These are phyloP conservation scores for Entophlyctis luteolus DNA, from an alignment of 192 early-diverging fungal species.

Conservation along the genomic window DNA sequence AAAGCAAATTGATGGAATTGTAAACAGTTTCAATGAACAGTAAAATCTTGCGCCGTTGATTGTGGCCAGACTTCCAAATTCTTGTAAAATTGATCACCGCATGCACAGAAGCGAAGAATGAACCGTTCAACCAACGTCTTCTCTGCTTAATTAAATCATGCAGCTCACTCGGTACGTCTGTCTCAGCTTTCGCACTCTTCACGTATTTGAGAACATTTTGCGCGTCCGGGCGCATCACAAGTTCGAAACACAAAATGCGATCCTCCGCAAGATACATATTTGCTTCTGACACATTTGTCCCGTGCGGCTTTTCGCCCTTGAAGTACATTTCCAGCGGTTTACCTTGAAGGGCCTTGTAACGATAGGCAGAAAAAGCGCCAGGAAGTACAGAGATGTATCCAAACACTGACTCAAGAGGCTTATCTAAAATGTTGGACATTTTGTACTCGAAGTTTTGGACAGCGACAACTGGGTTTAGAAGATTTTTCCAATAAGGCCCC, in stretches of 20 bases:
- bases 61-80: constrained; percentile 56
- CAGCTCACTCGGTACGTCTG: constrained; percentile 69
- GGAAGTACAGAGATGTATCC: constrained; percentile 80
- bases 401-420: constrained; percentile 71
- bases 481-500: constrained; percentile 54
- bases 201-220: constrained; percentile 67
- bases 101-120: constrained; percentile 72
- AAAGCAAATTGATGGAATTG: constrained; percentile 59
- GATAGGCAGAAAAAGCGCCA: constrained; percentile 76
- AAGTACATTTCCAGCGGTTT: constrained; percentile 68
- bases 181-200: constrained; percentile 61
- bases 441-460: constrained; percentile 95
- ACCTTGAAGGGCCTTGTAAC: constrained; percentile 60
- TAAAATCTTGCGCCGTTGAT: constrained; percentile 43
- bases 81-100: constrained; percentile 54
- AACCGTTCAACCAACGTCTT: constrained; percentile 79
- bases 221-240: constrained; percentile 60
- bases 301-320: constrained; percentile 61
- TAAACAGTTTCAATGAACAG: constrained; percentile 64
- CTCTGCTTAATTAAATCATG: constrained; percentile 76
- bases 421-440: constrained; percentile 77
- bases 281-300: constrained; percentile 69
- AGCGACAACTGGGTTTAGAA: constrained; percentile 68
- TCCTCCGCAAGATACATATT: constrained; percentile 69
- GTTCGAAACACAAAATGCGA: constrained; percentile 80